Percentiles rank a stretch among this genome's conserved stretches.
phyloP scores from a whole-genome alignment of 768 basidiomycete genomes.

The Mycena rebaudengoi region DNA sequence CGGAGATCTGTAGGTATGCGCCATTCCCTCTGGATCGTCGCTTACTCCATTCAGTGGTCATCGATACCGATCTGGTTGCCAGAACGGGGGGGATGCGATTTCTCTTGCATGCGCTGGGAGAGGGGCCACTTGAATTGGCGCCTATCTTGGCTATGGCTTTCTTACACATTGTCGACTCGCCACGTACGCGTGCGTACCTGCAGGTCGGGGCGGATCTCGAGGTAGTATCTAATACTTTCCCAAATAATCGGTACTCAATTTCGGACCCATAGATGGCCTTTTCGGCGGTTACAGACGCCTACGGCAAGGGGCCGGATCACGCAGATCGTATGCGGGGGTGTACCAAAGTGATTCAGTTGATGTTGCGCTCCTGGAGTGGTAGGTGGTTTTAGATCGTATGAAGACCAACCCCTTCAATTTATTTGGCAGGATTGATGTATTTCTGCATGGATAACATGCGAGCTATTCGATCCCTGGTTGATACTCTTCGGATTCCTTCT shows the following conservation, averaged over 20 bases:
- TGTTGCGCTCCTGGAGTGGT: slow-evolving; percentile 96
- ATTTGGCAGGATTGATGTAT: slow-evolving; percentile 80
- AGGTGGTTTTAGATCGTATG: slow-evolving; percentile 35
- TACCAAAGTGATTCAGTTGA: slow-evolving; percentile 78
- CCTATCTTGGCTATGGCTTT: slow-evolving; percentile 83
- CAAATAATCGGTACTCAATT: neutral
- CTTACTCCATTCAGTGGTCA: slow-evolving; percentile 67
- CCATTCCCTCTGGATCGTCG: neutral
- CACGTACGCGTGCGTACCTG: slow-evolving; percentile 80
- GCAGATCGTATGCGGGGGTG: slow-evolving; percentile 82
- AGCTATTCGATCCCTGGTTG: slow-evolving; percentile 84
- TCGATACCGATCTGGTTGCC: slow-evolving; percentile 85
- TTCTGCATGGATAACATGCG: slow-evolving; percentile 90
- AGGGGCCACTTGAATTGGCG: slow-evolving; percentile 86
- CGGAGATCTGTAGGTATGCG: slow-evolving; percentile 80
- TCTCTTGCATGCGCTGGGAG: slow-evolving; percentile 86
- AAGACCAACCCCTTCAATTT: neutral
- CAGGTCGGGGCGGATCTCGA: slow-evolving; percentile 89
- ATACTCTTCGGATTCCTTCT: slow-evolving; percentile 89
- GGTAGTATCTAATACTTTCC: slow-evolving; percentile 48
- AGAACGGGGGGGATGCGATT: slow-evolving; percentile 87
- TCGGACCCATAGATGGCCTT: slow-evolving; percentile 77
- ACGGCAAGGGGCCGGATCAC: slow-evolving; percentile 83
- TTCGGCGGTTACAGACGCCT: slow-evolving; percentile 91
- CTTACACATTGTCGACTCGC: slow-evolving; percentile 85